Percentiles rank a stretch among this genome's conserved stretches.
Conservation (phyloP, 2,329 filamentous ascomycete genomes). For the Fusarium drepaniforme region DNA sequence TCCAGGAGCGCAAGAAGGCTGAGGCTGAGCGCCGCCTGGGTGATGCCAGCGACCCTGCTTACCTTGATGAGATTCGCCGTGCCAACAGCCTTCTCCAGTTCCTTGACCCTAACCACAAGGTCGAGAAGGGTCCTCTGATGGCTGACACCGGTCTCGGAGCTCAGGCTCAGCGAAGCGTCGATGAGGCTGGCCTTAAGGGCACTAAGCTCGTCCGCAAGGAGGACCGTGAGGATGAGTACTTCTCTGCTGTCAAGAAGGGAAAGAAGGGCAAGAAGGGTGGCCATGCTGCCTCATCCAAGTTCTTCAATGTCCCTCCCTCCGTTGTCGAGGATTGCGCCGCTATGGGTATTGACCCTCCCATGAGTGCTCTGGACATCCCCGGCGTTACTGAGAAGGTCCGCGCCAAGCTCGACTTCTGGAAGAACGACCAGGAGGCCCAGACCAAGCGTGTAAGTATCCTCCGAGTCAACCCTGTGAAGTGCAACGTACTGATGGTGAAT, state of each 20-base stretch:
- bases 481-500: slow-evolving; percentile 44
- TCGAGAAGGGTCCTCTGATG: slow-evolving; percentile 75
- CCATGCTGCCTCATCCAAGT: slow-evolving; percentile 62
- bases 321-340: slow-evolving; percentile 91
- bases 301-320: slow-evolving; percentile 88
- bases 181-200: slow-evolving; percentile 87
- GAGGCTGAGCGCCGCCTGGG: slow-evolving; percentile 81
- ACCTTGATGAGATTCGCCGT: slow-evolving; percentile 90
- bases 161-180: slow-evolving; percentile 84
- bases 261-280: slow-evolving; percentile 82
- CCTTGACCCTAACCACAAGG: slow-evolving; percentile 81
- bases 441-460: slow-evolving; percentile 82
- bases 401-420: slow-evolving; percentile 92
- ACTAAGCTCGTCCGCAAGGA: slow-evolving; percentile 87
- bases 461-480: neutral
- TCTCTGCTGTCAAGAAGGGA: slow-evolving; percentile 84
- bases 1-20: slow-evolving; percentile 80
- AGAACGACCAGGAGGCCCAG: slow-evolving; percentile 88
- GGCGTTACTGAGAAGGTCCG: slow-evolving; percentile 88
- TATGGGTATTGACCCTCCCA: slow-evolving; percentile 88
- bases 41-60: slow-evolving; percentile 88
- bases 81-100: slow-evolving; percentile 90
- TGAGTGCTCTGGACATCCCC: slow-evolving; percentile 86
- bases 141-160: slow-evolving; percentile 82
- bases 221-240: slow-evolving; percentile 88